Evolutionary conservation across 805 yeast species (phyloP), one percentile per base, ranked within the genome.

Genomic region (Myxozyma neotropica): DNA sequence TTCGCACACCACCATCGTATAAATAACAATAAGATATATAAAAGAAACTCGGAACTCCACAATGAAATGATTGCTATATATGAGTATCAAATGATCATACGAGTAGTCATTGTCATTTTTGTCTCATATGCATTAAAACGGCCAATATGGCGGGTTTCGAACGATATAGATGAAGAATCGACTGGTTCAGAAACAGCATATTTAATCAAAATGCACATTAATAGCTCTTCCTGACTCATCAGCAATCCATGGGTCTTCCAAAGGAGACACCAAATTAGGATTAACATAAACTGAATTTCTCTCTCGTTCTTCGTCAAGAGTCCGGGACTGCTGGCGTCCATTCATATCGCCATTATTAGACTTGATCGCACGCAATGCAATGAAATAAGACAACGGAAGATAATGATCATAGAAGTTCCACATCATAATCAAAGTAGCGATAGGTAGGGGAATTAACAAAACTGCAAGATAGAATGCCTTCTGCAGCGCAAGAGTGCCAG

Each of bases 161-260:
- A 39, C 13, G n/a, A 47, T 33, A 26, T 17, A 19, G 42, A 6
- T n/a, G 26, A 31, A 38, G 13, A 48, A 29, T 38, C 29, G 38
- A n/a, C n/a, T n/a, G n/a, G n/a, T n/a, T n/a, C n/a, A n/a, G n/a
- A n/a, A n/a, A n/a, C n/a, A n/a, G n/a, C n/a, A n/a, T n/a, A n/a
- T n/a, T n/a, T 58, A 50, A 17, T 47, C 58, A 10, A 19, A 62
- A 27, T 52, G 61, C 8, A 62, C 56, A 35, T 62, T 62, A 8
- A 62, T 53, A 2, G 57, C 45, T 7, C 59, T 54, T 23, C 66
- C 66, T 2, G 49, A 26, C 38, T 49, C 53, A 38, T 63, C 64
- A 1, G 86, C 87, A 35, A 92, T 77, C 82, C 95, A 83, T 0
- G 98, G 97, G 0, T 96, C 96, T 65, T 90, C 96, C 46, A 93